Conservation (phyloP, 2,329 filamentous ascomycete genomes). For the Aspergillus sp. region DNA sequence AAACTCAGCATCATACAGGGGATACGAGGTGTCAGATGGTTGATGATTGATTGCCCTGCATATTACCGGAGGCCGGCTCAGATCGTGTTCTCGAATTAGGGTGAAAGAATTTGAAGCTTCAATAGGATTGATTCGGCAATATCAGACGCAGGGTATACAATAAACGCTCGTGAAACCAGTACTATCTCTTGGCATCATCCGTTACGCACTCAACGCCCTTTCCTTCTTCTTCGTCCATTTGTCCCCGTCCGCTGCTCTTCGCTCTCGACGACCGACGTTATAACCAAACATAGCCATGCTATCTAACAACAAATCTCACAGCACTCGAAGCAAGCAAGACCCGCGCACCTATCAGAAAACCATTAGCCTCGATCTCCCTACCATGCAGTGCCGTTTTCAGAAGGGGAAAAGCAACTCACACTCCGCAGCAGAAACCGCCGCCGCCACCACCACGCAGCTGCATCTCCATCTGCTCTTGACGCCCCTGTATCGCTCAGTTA, state of each 20-base stretch:
- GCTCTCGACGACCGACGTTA: not conserved
- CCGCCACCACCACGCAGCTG: conserved; percentile 34
- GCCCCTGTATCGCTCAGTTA: conserved; percentile 11
- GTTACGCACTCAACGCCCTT: not conserved
- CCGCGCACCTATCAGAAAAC: conserved; percentile 27
- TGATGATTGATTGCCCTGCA: not conserved
- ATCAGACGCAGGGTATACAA: not conserved
- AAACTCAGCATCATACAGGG: not conserved
- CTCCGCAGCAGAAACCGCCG: conserved; percentile 36
- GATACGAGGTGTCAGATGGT: not conserved
- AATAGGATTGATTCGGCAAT: not conserved
- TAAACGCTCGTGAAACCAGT: not conserved
- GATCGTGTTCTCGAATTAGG: not conserved
- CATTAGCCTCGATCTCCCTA: not conserved
- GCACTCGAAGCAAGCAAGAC: conserved; percentile 33
- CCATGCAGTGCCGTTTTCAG: not conserved
- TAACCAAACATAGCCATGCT: not conserved
- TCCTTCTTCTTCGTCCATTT: not conserved
- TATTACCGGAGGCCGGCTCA: no score
- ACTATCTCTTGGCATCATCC: not conserved
- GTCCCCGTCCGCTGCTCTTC: not conserved
- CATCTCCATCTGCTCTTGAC: conserved; percentile 28
- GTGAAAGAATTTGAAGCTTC: not conserved
- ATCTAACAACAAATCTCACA: conserved; percentile 35
- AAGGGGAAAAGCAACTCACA: conserved; percentile 25